Base-by-base conservation (phyloP, 257 asterid species). In the Haberlea rhodopensis region DNA sequence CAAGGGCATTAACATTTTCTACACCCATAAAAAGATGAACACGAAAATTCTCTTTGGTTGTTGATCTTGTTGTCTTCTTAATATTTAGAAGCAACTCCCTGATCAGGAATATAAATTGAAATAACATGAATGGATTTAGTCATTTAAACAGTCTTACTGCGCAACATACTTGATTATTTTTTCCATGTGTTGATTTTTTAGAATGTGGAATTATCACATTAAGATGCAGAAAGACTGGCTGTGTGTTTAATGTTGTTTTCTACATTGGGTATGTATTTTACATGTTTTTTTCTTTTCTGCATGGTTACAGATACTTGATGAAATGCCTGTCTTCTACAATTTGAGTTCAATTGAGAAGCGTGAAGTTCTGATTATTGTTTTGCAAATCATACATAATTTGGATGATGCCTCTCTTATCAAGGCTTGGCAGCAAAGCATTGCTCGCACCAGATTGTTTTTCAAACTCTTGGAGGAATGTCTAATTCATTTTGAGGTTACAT, bases 391-490 rank as follows among this genome's bases (percentile, higher is more conserved):
- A 65, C 97, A 97, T 68, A 90, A 94, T 76, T 77, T 90, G 95
- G 99, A 94, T 66, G 96, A 94, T 73, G 81, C 85, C 53, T 84
- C 99, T 70, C 99, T 94, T 75, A 80, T 87, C 71, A 87, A 90
- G 80, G 99, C 95, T 64, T 94, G 99, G 99, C 97, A 94, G 78
- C 99, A 90, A 78, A 94, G 99, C 85, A 94, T 94, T 72, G 97
- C 99, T 70, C 99, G 99, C 51, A 90, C 96, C 73, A 85, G 99
- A 85, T 80, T 94, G 72, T 94, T 94, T 80, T 90, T 94, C 75
- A 94, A 94, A 83, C 97, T 94, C 64, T 75, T 94, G 81, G 99
- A 94, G 80, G 99, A 94, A 75, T 81, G 95, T 68, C 80, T 90
- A 45, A 60, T 86, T 82, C 94, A 88, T 82, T 94, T 94, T 79